Conservation (phyloP, 2,329 filamentous ascomycete genomes). For the Talaromyces sp. region DNA sequence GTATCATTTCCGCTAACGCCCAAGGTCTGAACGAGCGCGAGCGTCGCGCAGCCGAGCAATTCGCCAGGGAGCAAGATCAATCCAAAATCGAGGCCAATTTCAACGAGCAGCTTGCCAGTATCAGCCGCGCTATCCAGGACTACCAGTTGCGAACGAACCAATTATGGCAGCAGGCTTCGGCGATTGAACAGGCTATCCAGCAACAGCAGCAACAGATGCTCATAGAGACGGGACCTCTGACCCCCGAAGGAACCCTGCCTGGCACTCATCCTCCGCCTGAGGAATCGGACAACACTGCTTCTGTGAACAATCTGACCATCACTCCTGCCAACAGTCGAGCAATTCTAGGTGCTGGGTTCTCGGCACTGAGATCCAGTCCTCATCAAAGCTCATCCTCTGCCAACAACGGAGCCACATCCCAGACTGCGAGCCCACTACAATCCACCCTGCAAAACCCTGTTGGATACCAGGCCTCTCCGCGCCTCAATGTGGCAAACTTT, state of each 20-base stretch:
- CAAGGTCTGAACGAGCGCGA: slow-evolving; percentile 52
- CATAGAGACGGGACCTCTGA: slow-evolving; percentile 40
- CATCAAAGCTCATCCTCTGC: slow-evolving; percentile 30
- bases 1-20: slow-evolving; percentile 53
- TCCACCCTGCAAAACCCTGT: slow-evolving; percentile 24
- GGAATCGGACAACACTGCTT: slow-evolving; percentile 17
- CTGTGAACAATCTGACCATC: slow-evolving; percentile 21
- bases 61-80: slow-evolving; percentile 41
- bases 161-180: slow-evolving; percentile 38
- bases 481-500: slow-evolving; percentile 24
- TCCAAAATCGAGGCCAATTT: slow-evolving; percentile 37
- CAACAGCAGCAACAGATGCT: slow-evolving; percentile 42
- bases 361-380: slow-evolving; percentile 28
- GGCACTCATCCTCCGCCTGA: slow-evolving; percentile 42
- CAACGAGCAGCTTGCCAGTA: slow-evolving; percentile 37
- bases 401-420: slow-evolving; percentile 24
- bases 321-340: slow-evolving; percentile 26
- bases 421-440: slow-evolving; percentile 29
- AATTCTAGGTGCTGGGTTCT: slow-evolving; percentile 30
- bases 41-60: slow-evolving; percentile 42
- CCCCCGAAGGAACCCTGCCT: slow-evolving; percentile 56
- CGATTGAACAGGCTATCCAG: slow-evolving; percentile 39
- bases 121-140: slow-evolving; percentile 38
- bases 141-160: slow-evolving; percentile 38
- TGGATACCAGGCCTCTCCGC: slow-evolving; percentile 27